phyloP scores from a whole-genome alignment of 2,329 filamentous ascomycete genomes.

The Cryphonectria japonica region DNA sequence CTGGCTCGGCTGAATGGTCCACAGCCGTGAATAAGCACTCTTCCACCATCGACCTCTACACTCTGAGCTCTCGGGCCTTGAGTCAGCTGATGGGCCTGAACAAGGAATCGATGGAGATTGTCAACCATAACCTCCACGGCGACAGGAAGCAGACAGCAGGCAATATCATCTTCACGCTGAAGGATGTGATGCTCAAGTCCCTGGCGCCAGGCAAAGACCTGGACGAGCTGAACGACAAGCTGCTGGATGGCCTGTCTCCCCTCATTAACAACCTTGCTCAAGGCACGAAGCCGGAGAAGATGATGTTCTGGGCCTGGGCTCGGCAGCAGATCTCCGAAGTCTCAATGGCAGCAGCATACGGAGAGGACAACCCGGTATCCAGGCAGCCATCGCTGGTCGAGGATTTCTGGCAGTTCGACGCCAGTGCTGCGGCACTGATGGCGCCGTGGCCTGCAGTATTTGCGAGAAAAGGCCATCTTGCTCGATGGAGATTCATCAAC shows the following conservation, averaged over 20 bases:
- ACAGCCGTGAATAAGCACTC: slow-evolving; percentile 1
- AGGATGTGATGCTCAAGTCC: background rate
- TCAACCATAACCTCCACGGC: slow-evolving; percentile 6
- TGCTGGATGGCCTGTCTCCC: background rate
- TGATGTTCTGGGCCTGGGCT: slow-evolving; percentile 1
- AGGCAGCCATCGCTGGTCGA: background rate
- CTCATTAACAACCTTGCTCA: background rate
- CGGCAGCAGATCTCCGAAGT: background rate
- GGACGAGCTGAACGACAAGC: slow-evolving; percentile 4
- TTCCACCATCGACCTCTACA: background rate
- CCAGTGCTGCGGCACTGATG: background rate
- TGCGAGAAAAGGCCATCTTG: background rate
- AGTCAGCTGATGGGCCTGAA: background rate
- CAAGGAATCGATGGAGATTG: background rate
- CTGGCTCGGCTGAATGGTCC: background rate
- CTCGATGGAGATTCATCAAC: background rate
- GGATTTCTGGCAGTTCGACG: background rate
- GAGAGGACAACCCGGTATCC: background rate
- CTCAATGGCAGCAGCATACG: background rate
- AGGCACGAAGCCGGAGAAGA: background rate
- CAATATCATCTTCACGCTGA: slow-evolving; percentile 3
- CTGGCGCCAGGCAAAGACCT: background rate
- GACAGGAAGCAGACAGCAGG: slow-evolving; percentile 1
- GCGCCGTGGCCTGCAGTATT: background rate
- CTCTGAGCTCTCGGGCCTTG: background rate